Base-by-base conservation (phyloP, 1,284 basidiomycete genomes). In the Tremellales sp. region DNA sequence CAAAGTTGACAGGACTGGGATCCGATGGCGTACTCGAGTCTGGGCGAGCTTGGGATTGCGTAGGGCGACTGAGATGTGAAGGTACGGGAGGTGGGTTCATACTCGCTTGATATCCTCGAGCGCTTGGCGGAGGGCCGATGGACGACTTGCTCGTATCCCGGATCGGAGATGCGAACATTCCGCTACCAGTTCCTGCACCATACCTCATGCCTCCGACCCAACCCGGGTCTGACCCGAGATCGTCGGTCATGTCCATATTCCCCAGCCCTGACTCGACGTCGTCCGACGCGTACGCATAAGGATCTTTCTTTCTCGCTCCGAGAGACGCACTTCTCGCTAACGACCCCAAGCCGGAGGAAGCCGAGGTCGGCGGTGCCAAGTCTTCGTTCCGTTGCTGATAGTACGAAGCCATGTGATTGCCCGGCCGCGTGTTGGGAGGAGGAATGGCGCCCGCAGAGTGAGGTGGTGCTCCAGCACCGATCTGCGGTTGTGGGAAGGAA, bases 221-320 rank as follows among this genome's bases (percentile, higher is more conserved):
- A 39, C 45, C 52, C 46, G 23, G 49, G 5, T 45, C 44, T 27
- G 12, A 27, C n/a, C 45, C 51, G 19, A 12, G 23, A 8, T 43
- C 43, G 40, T 57, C 60, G 26, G 48, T 49, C 37, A 60, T 57
- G 17, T 61, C 59, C 54, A 61, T 64, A 37, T 58, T 62, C 10
- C 69, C 70, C 46, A 73, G 54, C 2, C 71, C 72, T 41, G 65
- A 65, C 52, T 73, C 71, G 24, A 75, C 72, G 46, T 75, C 72
- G 53, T 72, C 72, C 6, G 67, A 64, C 2, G 68, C 61, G 47
- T 72, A 70, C 10, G 65, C 60, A 49, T 70, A 72, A 6, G 72
- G 71, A 44, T 74, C 71, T 48, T 69, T 68, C 49, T 61, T 66
- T 48, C 73, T 63, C 3, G 59, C 54, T 4, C 68, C 68, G 7